Evolutionary conservation across 805 yeast species (phyloP).

Genomic region (Metschnikowia orientalis): DNA sequence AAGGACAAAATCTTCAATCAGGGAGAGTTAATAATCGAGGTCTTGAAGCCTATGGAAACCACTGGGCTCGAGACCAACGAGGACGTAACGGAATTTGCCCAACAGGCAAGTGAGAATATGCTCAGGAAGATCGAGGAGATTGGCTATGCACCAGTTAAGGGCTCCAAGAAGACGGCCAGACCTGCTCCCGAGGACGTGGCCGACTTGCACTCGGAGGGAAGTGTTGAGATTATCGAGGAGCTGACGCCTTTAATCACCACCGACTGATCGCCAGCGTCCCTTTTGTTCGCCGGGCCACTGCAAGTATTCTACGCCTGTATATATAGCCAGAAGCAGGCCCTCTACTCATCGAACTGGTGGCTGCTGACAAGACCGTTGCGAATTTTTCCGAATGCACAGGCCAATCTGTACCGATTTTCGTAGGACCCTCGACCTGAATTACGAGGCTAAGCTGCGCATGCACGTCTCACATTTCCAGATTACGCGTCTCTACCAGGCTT

Average conservation of each 20-base stretch:
- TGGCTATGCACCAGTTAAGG: constrained; percentile 32
- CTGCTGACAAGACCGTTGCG: no score
- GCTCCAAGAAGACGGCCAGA: background rate
- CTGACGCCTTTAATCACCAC: constrained; percentile 16
- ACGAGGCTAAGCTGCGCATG: no score
- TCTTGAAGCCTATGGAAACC: constrained; percentile 77
- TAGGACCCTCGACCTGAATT: no score
- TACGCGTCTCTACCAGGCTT: no score
- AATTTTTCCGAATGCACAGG: no score
- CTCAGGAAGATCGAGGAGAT: constrained; percentile 31
- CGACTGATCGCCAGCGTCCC: constrained; percentile 7
- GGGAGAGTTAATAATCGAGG: constrained; percentile 75
- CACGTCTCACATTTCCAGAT: no score
- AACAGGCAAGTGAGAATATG: constrained; percentile 59
- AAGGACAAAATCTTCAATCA: constrained; percentile 59
- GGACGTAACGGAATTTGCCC: constrained; percentile 60
- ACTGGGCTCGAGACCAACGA: constrained; percentile 58
- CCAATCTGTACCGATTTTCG: no score
- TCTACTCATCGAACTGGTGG: no score
- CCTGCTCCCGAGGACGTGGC: constrained; percentile 1
- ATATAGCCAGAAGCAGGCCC: no score
- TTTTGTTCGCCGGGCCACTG: no score
- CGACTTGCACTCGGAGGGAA: constrained; percentile 10
- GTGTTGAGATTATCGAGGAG: constrained; percentile 17
- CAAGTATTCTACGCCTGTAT: no score